A percentile compares a stretch with the other conserved stretches of the same genome.
Conservation (phyloP, 331 rosid species). For the Dryas integrifolia region DNA sequence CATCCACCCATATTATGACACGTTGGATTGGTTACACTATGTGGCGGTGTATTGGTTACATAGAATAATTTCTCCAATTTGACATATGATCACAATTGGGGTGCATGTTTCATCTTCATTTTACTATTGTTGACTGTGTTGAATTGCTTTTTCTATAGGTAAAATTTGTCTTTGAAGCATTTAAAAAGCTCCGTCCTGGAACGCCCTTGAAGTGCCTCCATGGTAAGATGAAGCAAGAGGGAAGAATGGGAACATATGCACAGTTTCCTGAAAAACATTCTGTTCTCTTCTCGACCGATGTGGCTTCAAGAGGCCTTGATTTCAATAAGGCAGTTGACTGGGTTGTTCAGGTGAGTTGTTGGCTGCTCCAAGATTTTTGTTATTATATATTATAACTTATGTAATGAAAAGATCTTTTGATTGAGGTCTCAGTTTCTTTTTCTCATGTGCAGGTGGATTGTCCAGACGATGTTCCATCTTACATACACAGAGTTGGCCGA, state of each 20-base stretch:
- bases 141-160: slow-evolving; percentile 46
- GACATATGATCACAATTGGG: neutral
- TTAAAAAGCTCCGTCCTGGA: slow-evolving; percentile 90
- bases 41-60: too few relatives aligned
- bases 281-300: slow-evolving; percentile 86
- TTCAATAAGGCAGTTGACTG: slow-evolving; percentile 88
- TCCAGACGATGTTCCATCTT: slow-evolving; percentile 79
- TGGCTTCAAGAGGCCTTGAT: slow-evolving; percentile 96
- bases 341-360: slow-evolving; percentile 81
- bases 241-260: slow-evolving; percentile 70
- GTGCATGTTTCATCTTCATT: slow-evolving; percentile 11
- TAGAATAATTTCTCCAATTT: neutral
- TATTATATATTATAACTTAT: neutral
- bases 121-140: slow-evolving; percentile 2
- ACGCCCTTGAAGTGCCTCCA: slow-evolving; percentile 82
- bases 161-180: slow-evolving; percentile 76
- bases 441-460: slow-evolving; percentile 65
- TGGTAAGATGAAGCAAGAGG: slow-evolving; percentile 87
- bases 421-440: slow-evolving; percentile 7
- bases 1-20: too few relatives aligned
- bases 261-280: slow-evolving; percentile 74
- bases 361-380: neutral
- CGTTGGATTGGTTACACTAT: too few relatives aligned
- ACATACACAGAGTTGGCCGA: slow-evolving; percentile 97
- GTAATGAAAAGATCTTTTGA: slow-evolving; percentile 4